Percentiles rank a stretch among this genome's conserved stretches.
phyloP scores from a whole-genome alignment of 2,329 filamentous ascomycete species.

The Furcasterigmium furcatum region DNA sequence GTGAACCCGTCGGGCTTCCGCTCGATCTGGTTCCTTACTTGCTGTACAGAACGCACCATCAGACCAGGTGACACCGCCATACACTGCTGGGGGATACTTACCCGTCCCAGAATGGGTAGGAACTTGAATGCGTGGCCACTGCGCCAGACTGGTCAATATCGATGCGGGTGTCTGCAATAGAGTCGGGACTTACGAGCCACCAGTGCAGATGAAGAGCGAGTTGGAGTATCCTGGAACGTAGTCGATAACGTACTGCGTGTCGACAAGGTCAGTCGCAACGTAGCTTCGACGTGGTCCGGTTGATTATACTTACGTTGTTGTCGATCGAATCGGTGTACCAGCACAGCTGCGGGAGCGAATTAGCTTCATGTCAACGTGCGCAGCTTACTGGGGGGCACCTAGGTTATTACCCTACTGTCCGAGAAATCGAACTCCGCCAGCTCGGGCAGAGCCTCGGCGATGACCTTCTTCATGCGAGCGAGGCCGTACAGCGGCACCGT shows the following conservation, averaged over 20 bases:
- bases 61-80: background rate
- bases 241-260: background rate
- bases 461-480: conserved; percentile 17
- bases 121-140: conserved; percentile 26
- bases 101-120: conserved; percentile 19
- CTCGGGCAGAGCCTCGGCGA: conserved; percentile 16
- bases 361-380: background rate
- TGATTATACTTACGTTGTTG: conserved; percentile 1
- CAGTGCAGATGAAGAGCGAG: background rate
- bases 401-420: conserved; percentile 8
- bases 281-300: too few species aligned
- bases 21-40: conserved; percentile 16
- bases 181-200: background rate
- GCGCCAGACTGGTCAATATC: too few species aligned
- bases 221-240: background rate
- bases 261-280: background rate
- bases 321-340: conserved; percentile 9
- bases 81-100: background rate
- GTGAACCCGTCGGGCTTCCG: conserved; percentile 17
- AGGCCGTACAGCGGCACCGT: conserved; percentile 19
- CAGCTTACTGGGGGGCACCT: too few species aligned
- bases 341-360: background rate
- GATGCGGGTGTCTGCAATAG: too few species aligned
- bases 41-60: conserved; percentile 1
- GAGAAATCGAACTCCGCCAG: conserved; percentile 18